A percentile compares a stretch with the other conserved stretches of the same genome.
Evolutionary conservation across 2,329 filamentous ascomycete genomes (phyloP).

Genomic region (Alternaria postmessia): DNA sequence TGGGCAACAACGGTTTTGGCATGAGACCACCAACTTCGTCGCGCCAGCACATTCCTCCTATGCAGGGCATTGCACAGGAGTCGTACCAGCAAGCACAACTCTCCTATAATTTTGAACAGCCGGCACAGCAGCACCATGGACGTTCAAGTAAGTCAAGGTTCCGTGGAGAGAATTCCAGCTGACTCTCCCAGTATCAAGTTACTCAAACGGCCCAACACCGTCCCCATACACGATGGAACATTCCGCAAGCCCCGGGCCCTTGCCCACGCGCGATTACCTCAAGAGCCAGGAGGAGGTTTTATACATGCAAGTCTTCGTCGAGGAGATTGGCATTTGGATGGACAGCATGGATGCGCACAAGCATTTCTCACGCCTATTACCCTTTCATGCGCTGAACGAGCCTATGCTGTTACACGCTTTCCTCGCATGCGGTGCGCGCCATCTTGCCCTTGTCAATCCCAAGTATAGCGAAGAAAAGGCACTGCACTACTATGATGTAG

Average conservation of each 20-base stretch:
- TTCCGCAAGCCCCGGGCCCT: slow-evolving; percentile 30
- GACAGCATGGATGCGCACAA: slow-evolving; percentile 86
- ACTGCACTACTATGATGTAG: slow-evolving; percentile 83
- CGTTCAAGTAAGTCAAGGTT: slow-evolving; percentile 30
- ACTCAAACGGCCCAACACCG: slow-evolving; percentile 35
- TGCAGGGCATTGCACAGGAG: slow-evolving; percentile 59
- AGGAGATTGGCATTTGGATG: slow-evolving; percentile 93
- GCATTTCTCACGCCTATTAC: slow-evolving; percentile 85
- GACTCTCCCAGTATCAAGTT: slow-evolving; percentile 30
- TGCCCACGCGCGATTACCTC: slow-evolving; percentile 67
- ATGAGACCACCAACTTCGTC: slow-evolving; percentile 46
- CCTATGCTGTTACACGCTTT: slow-evolving; percentile 91
- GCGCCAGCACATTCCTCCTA: slow-evolving; percentile 60
- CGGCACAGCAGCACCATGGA: slow-evolving; percentile 31
- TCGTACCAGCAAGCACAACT: slow-evolving; percentile 57
- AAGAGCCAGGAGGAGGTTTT: slow-evolving; percentile 78
- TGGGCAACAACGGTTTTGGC: slow-evolving; percentile 40
- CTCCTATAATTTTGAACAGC: slow-evolving; percentile 49
- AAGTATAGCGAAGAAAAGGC: slow-evolving; percentile 80
- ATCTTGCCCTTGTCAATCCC: slow-evolving; percentile 75
- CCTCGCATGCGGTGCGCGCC: slow-evolving; percentile 85
- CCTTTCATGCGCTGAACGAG: slow-evolving; percentile 80
- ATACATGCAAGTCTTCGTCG: slow-evolving; percentile 92
- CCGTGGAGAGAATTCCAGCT: slow-evolving; percentile 3
- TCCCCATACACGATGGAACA: slow-evolving; percentile 37